Base-by-base conservation (phyloP, 305 asterid genomes). In the Fraxinus paxiana region DNA sequence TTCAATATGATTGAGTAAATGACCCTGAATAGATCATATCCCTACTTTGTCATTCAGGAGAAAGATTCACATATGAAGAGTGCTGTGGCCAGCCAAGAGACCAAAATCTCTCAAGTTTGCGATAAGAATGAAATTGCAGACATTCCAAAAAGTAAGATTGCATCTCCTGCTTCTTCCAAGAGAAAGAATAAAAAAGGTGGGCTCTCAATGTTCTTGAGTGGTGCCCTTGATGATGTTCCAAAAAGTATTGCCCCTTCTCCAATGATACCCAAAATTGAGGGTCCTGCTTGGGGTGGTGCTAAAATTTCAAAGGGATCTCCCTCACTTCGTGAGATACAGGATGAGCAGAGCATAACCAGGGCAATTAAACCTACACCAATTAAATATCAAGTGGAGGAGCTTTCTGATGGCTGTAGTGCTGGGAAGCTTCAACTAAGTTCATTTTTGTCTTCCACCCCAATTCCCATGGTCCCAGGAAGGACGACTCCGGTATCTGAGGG, bases 271-370 rank as follows among this genome's bases (percentile, higher is more conserved):
- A 96, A 88, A 92, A 85, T 82, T 75, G 98, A 93, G 83, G 98
- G 91, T 54, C 98, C 99, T 51, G 99, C 96, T 69, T 96, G 98
- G 98, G 99, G 98, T 77, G 99, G 99, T 79, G 93, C 91, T 74
- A 91, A 88, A 84, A 84, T 88, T 71, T 67, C 87, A 0, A 84
- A 82, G 63, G 91, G 90, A 18, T 67, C 91, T 17, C 63, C 96
- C 76, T 90, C 99, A 54, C 98, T 96, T 34, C 97, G 98, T 34
- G 87, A 87, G 77, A 96, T 94, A 80, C 98, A 86, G 89, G 90
- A 90, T 79, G 99, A 96, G 87, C 98, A 96, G 93, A 92, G 90
- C 89, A 96, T 87, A 86, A 88, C 82, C 0, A 76, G 71, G 78
- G 92, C 82, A 77, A 84, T 63, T 37, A 89, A 83, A 79, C 85